Base-by-base conservation (phyloP, 106 monocot species). In the Dioscorea alata region DNA sequence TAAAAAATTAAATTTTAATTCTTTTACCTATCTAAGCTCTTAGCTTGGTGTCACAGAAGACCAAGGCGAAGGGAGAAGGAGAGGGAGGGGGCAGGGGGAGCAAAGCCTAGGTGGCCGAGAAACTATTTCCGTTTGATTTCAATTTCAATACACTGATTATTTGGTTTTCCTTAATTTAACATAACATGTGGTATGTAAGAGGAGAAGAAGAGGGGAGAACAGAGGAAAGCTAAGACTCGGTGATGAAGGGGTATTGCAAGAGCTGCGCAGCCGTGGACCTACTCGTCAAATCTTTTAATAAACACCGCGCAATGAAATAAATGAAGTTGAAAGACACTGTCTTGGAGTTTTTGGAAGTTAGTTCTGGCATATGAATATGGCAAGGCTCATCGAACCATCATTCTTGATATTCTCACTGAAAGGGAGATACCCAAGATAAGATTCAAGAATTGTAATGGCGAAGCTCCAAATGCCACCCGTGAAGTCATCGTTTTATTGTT, bases 391-490 rank as follows among this genome's bases (percentile, higher is more conserved):
- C 94, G 90, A 94, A 34, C 88, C 94, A 13, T 81, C 94, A 72
- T 85, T 80, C 74, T 74, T 72, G 8, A 52, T 90, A 90, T 78
- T 94, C 94, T 15, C n/a, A n/a, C n/a, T n/a, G n/a, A n/a, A n/a
- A n/a, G n/a, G n/a, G n/a, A n/a, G n/a, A n/a, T n/a, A n/a, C n/a
- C n/a, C n/a, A n/a, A n/a, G n/a, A n/a, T n/a, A n/a, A n/a, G n/a
- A n/a, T n/a, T n/a, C n/a, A n/a, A 94, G 81, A 22, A 94, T 81
- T 65, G 89, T 88, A 50, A 94, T 72, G 1, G 90, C 94, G 61
- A 94, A 91, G 77, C 94, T 94, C 94, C 94, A 94, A 31, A 94
- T 91, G 56, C 91, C 94, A 57, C 85, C 94, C 6, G 88, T 82
- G 69, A 78, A 91, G 1, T 88, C 94, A 60, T 95, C 88, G 69